Evolutionary conservation across 805 yeast genomes (phyloP).

Genomic region (Ogataea chonburiensis): DNA sequence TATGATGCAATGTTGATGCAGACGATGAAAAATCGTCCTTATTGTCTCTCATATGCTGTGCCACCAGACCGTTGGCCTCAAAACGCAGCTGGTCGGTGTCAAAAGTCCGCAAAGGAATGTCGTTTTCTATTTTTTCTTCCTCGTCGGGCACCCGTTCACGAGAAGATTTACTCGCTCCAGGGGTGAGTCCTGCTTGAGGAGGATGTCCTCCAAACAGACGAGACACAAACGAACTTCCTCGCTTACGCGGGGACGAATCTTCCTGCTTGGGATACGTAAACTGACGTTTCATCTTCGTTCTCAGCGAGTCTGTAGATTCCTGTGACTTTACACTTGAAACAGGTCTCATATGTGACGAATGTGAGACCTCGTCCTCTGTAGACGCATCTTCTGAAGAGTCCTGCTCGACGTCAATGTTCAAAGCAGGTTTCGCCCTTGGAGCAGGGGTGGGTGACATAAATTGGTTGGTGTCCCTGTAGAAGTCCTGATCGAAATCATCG

Average conservation of each 20-base stretch:
- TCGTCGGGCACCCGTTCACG: constrained; percentile 40
- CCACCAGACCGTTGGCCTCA: constrained; percentile 56
- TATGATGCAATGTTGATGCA: constrained; percentile 16
- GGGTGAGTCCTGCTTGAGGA: constrained; percentile 18
- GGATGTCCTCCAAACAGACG: constrained; percentile 14
- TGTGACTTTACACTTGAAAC: constrained; percentile 1
- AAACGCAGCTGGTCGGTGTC: constrained; percentile 41
- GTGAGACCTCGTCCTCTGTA: constrained; percentile 20
- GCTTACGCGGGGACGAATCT: constrained; percentile 1
- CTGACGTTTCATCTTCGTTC: constrained; percentile 15
- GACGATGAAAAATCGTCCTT: constrained; percentile 16
- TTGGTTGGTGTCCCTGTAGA: constrained; percentile 24
- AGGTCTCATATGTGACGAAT: background rate
- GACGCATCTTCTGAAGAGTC: constrained; percentile 32
- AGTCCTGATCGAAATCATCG: constrained; percentile 34
- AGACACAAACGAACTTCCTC: constrained; percentile 9
- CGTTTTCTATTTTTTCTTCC: constrained; percentile 29
- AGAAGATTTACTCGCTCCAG: constrained; percentile 17
- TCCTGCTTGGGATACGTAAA: constrained; percentile 12
- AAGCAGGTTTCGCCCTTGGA: constrained; percentile 6
- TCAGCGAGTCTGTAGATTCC: constrained; percentile 4
- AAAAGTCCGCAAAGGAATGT: constrained; percentile 10
- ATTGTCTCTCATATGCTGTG: constrained; percentile 42
- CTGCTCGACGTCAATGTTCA: constrained; percentile 10
- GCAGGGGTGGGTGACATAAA: constrained; percentile 6